These are phyloP conservation scores for Amanita muscaria DNA, from an alignment of 768 basidiomycete genomes.

Conservation along the genomic window DNA sequence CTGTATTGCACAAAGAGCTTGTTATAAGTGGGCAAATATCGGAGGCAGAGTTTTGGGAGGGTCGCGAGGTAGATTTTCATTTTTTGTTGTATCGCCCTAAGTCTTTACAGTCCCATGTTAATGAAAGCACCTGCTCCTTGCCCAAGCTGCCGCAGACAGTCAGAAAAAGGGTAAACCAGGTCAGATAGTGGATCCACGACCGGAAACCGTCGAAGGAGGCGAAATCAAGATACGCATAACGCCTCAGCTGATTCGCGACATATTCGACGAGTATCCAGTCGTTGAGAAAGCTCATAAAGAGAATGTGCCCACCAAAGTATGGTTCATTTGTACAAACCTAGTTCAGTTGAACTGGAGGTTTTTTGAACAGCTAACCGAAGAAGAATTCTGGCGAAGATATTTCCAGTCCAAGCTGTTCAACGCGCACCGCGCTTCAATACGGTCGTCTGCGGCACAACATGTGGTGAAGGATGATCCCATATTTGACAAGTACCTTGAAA, in stretches of 20 bases:
- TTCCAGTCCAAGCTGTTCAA: slow-evolving; percentile 96
- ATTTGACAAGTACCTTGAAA: slow-evolving; percentile 94
- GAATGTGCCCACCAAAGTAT: slow-evolving; percentile 82
- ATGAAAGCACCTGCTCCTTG: slow-evolving; percentile 62
- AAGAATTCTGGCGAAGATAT: slow-evolving; percentile 94
- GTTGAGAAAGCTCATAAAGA: slow-evolving; percentile 88
- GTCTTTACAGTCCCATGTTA: slow-evolving; percentile 14
- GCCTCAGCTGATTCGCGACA: slow-evolving; percentile 86
- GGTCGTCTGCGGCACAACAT: slow-evolving; percentile 75
- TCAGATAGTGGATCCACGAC: slow-evolving; percentile 81
- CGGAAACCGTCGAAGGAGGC: slow-evolving; percentile 74
- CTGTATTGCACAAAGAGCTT: slow-evolving; percentile 76
- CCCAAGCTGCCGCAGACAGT: slow-evolving; percentile 63
- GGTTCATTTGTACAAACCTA: slow-evolving; percentile 12
- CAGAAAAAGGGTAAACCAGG: slow-evolving; percentile 79
- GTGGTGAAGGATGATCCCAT: slow-evolving; percentile 87
- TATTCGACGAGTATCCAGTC: slow-evolving; percentile 96
- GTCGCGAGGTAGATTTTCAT: slow-evolving; percentile 61
- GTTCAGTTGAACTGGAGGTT: slow-evolving; percentile 3
- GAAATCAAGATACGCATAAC: slow-evolving; percentile 88
- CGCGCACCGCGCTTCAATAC: slow-evolving; percentile 87
- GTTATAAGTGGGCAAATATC: slow-evolving; percentile 80
- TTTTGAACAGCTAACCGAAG: slow-evolving; percentile 64
- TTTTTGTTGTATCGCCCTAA: slow-evolving; percentile 8
- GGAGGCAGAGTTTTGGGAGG: slow-evolving; percentile 96